These are phyloP conservation scores for Nothopassalora personata DNA, from an alignment of 2,329 filamentous ascomycete genomes.

Conservation along the genomic window DNA sequence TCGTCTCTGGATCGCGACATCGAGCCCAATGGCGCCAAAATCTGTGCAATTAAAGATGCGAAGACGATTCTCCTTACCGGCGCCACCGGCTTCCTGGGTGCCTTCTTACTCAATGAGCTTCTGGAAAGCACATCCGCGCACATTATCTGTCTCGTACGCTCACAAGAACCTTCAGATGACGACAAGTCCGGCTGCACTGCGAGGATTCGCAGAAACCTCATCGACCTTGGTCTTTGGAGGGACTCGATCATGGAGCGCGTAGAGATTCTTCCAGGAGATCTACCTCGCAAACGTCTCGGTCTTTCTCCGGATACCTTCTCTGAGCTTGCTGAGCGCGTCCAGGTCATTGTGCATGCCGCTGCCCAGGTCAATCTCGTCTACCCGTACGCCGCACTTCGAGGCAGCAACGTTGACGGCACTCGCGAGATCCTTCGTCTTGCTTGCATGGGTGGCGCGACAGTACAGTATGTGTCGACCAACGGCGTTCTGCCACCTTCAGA, in stretches of 20 bases:
- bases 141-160: constrained; percentile 69
- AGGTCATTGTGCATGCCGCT: constrained; percentile 72
- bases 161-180: constrained; percentile 60
- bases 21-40: constrained; percentile 45
- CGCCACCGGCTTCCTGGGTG: constrained; percentile 70
- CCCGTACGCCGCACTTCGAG: constrained; percentile 69
- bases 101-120: constrained; percentile 65
- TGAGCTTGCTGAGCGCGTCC: constrained; percentile 57
- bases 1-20: constrained; percentile 66
- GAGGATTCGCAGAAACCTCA: constrained; percentile 66
- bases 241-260: constrained; percentile 73
- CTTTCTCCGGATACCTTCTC: constrained; percentile 61
- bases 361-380: constrained; percentile 78
- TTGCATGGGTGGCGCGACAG: constrained; percentile 60
- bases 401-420: constrained; percentile 74
- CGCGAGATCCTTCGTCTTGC: constrained; percentile 68
- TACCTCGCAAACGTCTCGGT: constrained; percentile 64
- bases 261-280: constrained; percentile 67
- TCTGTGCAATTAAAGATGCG: constrained; percentile 58
- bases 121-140: constrained; percentile 63
- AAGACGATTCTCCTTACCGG: constrained; percentile 68
- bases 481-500: constrained; percentile 66
- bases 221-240: constrained; percentile 73
- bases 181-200: constrained; percentile 64
- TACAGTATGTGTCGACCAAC: constrained; percentile 76